Base-by-base conservation (phyloP, 345 rosid genomes). In the Dipteronia dyeriana region DNA sequence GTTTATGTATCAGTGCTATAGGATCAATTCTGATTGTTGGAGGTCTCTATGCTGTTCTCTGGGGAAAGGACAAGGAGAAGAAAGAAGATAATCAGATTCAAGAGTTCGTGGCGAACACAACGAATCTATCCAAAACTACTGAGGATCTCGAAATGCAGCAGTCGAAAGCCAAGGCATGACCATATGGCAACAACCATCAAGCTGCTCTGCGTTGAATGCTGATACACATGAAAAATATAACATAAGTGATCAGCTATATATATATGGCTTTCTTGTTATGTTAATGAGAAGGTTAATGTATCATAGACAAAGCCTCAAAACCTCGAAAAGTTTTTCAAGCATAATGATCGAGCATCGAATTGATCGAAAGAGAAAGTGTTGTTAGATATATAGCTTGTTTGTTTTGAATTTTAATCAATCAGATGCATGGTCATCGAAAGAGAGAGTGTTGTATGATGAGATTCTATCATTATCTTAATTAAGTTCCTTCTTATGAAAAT, bases 61-160 rank as follows among this genome's bases (percentile, higher is more conserved):
- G 98, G 98, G 99, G 98, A 17, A 96, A 94, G 78, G 91, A 89
- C 56, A 87, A 70, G 82, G 99, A 96, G 82, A 39, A 60, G 39
- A 85, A 76, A 19, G 9, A 2, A 38, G 53, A 63, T 9, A 5
- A 9, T 7, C 25, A 1, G 19, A 62, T 34, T 19, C 67, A 77
- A 72, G 78, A 54, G 17, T 54, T 59, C 13, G 72, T 66, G 63
- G 75, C 38, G 38, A 34, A 29, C 29, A 11, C 26, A 7, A 66
- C 67, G 2, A 57, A 34, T 45, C 29, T 66, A 61, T 45, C 3
- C 6, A 78, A 79, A 11, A 70, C 60, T 66, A 76, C 41, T 20
- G 59, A 41, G 14, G 91, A 88, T 74, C 39, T 85, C 43, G 91
- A 85, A 66, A 20, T 66, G n/a, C 88, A 80, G 53, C 88, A 80